These are phyloP conservation scores for Aspergillus sp. DNA, from an alignment of 2,329 filamentous ascomycete species.

Conservation along the genomic window DNA sequence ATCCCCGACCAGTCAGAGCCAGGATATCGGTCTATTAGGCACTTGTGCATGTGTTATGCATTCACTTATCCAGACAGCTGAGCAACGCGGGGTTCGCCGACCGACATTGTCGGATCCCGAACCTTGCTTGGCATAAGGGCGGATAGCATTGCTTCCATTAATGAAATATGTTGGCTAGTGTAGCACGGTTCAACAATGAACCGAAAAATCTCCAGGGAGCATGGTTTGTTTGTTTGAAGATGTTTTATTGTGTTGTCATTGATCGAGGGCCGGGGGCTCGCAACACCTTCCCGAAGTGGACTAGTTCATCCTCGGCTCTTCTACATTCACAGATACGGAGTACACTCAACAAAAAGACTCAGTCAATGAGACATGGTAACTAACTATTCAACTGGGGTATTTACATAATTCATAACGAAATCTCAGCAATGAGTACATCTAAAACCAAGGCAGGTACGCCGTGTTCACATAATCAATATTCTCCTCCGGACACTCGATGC, in stretches of 20 bases:
- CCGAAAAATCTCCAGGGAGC: too few relatives aligned
- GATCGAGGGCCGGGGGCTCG: neutral
- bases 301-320: too few relatives aligned
- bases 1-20: neutral
- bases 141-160: too few relatives aligned
- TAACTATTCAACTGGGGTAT: neutral
- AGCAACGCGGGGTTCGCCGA: neutral
- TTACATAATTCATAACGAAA: neutral
- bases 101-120: neutral
- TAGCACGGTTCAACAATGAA: too few relatives aligned
- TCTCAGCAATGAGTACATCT: neutral
- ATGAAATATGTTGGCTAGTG: too few relatives aligned
- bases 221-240: neutral
- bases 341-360: neutral
- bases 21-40: neutral
- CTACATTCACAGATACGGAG: too few relatives aligned
- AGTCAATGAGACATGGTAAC: neutral
- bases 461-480: slow-evolving; percentile 34
- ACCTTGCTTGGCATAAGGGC: neutral
- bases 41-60: neutral
- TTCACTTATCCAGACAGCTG: too few relatives aligned
- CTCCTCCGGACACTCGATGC: slow-evolving; percentile 35
- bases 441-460: slow-evolving; percentile 30
- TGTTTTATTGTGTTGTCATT: too few relatives aligned
- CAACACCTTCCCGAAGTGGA: slow-evolving; percentile 5